phyloP scores from a whole-genome alignment of 352 stramenopile genomes.

The Pythium dissotocum region DNA sequence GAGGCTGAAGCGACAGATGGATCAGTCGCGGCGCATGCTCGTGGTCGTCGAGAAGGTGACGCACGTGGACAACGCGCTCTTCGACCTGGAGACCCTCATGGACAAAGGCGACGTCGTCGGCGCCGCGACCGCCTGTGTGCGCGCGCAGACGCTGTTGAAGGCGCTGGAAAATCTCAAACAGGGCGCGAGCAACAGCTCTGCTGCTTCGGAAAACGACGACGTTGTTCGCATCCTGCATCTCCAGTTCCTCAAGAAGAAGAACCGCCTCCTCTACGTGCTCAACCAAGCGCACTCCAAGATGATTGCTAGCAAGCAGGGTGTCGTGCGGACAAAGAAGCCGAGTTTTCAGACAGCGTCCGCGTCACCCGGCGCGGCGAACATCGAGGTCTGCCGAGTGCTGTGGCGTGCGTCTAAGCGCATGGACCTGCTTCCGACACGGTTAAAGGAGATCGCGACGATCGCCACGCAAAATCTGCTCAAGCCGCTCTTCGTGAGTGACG shows the following conservation, averaged over 20 bases:
- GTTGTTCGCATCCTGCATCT: slow-evolving; percentile 46
- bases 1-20: slow-evolving; percentile 56
- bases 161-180: slow-evolving; percentile 20
- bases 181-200: neutral
- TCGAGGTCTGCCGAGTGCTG: slow-evolving; percentile 32
- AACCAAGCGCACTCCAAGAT: slow-evolving; percentile 47
- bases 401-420: slow-evolving; percentile 61
- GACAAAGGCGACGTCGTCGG: slow-evolving; percentile 46
- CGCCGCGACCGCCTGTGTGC: slow-evolving; percentile 42
- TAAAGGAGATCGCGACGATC: slow-evolving; percentile 62
- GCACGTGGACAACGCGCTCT: slow-evolving; percentile 50
- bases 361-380: neutral
- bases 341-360: neutral
- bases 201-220: slow-evolving; percentile 20
- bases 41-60: slow-evolving; percentile 69
- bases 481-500: slow-evolving; percentile 39
- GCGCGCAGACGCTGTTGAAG: slow-evolving; percentile 39
- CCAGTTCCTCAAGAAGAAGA: slow-evolving; percentile 59
- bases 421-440: slow-evolving; percentile 37
- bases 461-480: slow-evolving; percentile 52
- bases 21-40: slow-evolving; percentile 64
- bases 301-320: slow-evolving; percentile 42
- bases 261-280: slow-evolving; percentile 46
- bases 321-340: slow-evolving; percentile 33
- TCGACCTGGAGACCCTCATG: slow-evolving; percentile 50